Evolutionary conservation across 768 basidiomycete genomes (phyloP), one percentile per base, ranked within the genome.

Genomic region (Neoboletus magnificus): DNA sequence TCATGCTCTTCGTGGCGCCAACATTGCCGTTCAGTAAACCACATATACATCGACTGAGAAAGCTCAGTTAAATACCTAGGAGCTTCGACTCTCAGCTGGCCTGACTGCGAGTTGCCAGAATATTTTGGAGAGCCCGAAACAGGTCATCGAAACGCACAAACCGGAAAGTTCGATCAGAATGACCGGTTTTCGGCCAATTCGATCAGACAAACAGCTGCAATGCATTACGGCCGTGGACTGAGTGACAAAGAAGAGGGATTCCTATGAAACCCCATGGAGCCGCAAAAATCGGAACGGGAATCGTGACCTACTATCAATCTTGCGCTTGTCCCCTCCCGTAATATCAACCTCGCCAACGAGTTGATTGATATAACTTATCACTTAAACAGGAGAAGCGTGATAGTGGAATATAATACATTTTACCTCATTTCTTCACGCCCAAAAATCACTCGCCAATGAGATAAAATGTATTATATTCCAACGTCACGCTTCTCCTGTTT

Each of bases 211-310:
- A 29, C 85, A 79, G 65, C 85, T 85, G 87, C 88, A 91, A 50
- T 86, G 82, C 35, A 91, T 70, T 30, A 89, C 82, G 3, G 85
- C 84, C 52, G 81, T 64, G 1, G 87, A 85, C 66, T 90, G 85
- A 0, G 87, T 82, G n/a, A 86, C 73, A 58, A 86, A 91, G 72
- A 89, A 91, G 32, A 88, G 66, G 4, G 87, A 89, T 79, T 89
- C 83, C 87, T 90, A 55, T 8, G 36, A 1, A 30, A 22, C 0
- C 20, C 32, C 13, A 52, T 60, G 30, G 18, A 18, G 58, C 23
- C 9, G 9, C 11, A 29, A 22, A 13, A 18, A 4, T 11, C 39
- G 5, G 36, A 15, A 37, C 12, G 13, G 32, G 22, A 35, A 43
- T 16, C 13, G 15, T 23, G 7, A 64, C 60, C 7, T 54, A 88